A percentile compares a stretch with the other conserved stretches of the same genome.
Evolutionary conservation across 345 rosid genomes (phyloP).

Genomic region (Erysimum cheiranthoides): DNA sequence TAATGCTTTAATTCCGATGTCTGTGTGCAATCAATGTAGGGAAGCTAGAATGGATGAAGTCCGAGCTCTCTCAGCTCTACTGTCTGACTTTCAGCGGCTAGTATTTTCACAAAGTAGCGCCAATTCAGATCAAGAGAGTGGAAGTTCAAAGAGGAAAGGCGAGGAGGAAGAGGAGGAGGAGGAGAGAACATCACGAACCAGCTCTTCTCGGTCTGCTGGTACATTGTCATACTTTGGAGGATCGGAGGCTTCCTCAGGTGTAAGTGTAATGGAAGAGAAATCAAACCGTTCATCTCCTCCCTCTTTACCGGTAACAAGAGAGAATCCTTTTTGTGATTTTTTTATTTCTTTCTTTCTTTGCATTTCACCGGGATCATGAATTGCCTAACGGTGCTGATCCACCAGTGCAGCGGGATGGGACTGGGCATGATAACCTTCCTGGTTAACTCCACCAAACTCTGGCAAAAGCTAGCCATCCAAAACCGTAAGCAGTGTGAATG

Average conservation of each 20-base stretch:
- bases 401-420: slow-evolving; percentile 57
- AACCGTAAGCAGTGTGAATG: slow-evolving; percentile 54
- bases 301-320: slow-evolving; percentile 61
- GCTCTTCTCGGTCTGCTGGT: slow-evolving; percentile 47
- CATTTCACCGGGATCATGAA: slow-evolving; percentile 22
- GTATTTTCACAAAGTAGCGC: slow-evolving; percentile 40
- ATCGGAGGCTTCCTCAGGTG: slow-evolving; percentile 47
- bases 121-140: slow-evolving; percentile 48
- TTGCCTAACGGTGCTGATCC: slow-evolving; percentile 30
- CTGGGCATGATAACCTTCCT: slow-evolving; percentile 49
- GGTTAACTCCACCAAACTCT: slow-evolving; percentile 63
- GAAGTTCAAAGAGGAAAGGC: slow-evolving; percentile 37
- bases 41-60: slow-evolving; percentile 50
- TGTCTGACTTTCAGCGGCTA: slow-evolving; percentile 40
- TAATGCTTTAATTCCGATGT: slow-evolving; percentile 31
- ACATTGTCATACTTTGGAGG: slow-evolving; percentile 44
- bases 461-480: slow-evolving; percentile 60
- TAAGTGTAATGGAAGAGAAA: slow-evolving; percentile 37
- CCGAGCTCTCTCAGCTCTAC: slow-evolving; percentile 46
- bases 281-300: slow-evolving; percentile 55
- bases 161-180: slow-evolving; percentile 43
- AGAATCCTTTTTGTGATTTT: neutral
- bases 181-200: slow-evolving; percentile 50
- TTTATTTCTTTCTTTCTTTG: neutral
- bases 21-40: slow-evolving; percentile 46